Percentiles rank a stretch among this genome's conserved stretches.
phyloP scores from a whole-genome alignment of 768 basidiomycete genomes.

The Polyporus arcularius region DNA sequence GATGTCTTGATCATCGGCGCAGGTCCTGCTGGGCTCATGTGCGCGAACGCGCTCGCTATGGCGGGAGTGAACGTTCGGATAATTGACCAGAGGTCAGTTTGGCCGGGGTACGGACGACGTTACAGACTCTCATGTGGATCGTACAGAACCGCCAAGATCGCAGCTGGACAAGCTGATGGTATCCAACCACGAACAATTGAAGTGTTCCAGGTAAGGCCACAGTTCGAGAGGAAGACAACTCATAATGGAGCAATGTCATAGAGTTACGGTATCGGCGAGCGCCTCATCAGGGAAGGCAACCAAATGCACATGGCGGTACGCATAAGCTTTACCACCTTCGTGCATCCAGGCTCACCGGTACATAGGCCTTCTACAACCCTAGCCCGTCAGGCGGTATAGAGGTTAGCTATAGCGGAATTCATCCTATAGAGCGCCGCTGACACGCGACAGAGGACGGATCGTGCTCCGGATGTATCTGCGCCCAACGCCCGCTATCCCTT shows the following conservation, averaged over 20 bases:
- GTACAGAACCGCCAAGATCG: constrained; percentile 37
- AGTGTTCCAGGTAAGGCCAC: constrained; percentile 42
- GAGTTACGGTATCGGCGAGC: constrained; percentile 79
- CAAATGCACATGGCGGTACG: constrained; percentile 73
- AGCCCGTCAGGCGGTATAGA: constrained; percentile 60
- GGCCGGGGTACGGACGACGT: no score
- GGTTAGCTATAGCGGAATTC: constrained; percentile 34
- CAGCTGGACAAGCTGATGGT: constrained; percentile 56
- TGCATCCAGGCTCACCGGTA: neutral
- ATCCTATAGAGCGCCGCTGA: no score
- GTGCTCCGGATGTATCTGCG: constrained; percentile 62
- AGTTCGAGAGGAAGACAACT: neutral
- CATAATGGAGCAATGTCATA: constrained; percentile 24
- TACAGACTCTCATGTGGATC: constrained; percentile 12
- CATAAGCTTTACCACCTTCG: neutral
- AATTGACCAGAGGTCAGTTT: constrained; percentile 56
- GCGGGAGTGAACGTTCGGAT: constrained; percentile 61
- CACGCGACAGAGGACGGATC: constrained; percentile 53
- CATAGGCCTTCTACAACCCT: constrained; percentile 78
- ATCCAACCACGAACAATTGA: constrained; percentile 59
- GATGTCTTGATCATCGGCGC: constrained; percentile 67
- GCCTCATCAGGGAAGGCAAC: constrained; percentile 61
- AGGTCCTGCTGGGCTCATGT: constrained; percentile 67
- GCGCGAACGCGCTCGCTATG: constrained; percentile 58
- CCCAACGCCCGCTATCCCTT: constrained; percentile 73